These are phyloP conservation scores for Eremothecium sinecaudum DNA, from an alignment of 1,139 yeast species.

Conservation along the genomic window DNA sequence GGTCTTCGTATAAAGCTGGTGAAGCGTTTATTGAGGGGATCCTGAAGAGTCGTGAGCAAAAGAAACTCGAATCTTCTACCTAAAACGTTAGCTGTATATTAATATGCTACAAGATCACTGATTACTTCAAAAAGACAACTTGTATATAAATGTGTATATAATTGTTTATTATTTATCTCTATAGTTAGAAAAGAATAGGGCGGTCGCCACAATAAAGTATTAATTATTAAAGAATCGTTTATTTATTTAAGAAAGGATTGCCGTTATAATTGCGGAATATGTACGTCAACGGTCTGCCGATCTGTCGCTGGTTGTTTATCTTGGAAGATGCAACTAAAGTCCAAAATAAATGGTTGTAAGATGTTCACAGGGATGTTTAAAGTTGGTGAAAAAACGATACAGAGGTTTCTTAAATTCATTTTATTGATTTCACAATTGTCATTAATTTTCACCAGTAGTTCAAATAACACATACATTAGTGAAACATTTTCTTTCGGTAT, in stretches of 20 bases:
- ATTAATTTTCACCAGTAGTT: slow-evolving; percentile 56
- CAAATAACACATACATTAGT: slow-evolving; percentile 55
- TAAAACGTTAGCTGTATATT: no score
- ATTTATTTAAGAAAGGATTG: no score
- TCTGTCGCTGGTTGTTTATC: slow-evolving; percentile 36
- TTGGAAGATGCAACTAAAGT: slow-evolving; percentile 57
- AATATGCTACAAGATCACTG: no score
- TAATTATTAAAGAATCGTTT: no score
- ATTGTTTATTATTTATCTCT: no score
- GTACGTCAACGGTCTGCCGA: slow-evolving; percentile 28
- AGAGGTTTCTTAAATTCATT: slow-evolving; percentile 71
- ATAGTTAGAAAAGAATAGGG: no score
- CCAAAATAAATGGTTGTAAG: slow-evolving; percentile 52
- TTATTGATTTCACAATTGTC: slow-evolving; percentile 58
- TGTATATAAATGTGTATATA: no score
- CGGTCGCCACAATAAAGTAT: no score
- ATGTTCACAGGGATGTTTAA: slow-evolving; percentile 61
- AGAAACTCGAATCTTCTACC: no score
- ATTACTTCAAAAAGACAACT: no score
- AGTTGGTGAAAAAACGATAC: slow-evolving; percentile 83
- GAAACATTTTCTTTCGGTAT: slow-evolving; percentile 49
- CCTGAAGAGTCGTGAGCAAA: slow-evolving; percentile 42
- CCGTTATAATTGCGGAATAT: slow-evolving; percentile 28
- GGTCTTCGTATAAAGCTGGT: slow-evolving; percentile 97
- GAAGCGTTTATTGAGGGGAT: slow-evolving; percentile 96